Evolutionary conservation across 108 stramenopile genomes (phyloP).

Genomic region (Cylindrotheca closterium): DNA sequence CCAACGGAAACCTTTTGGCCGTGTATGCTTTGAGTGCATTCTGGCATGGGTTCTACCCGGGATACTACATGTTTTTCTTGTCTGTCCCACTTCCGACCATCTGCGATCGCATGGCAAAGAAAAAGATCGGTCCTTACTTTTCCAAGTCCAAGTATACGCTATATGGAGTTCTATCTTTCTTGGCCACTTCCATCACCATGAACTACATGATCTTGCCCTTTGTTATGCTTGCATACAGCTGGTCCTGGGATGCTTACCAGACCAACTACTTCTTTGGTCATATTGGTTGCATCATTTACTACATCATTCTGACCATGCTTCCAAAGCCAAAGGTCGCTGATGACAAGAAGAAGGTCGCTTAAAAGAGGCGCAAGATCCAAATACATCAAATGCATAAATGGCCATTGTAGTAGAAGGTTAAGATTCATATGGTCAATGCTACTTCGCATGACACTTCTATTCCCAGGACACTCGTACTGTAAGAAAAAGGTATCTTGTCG

Average conservation of each 20-base stretch:
- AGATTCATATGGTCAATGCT: too few relatives aligned
- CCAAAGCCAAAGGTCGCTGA: constrained; percentile 71
- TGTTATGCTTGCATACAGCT: constrained; percentile 65
- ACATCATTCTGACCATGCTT: constrained; percentile 50
- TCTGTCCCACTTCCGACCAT: constrained; percentile 81
- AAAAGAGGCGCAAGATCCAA: too few relatives aligned
- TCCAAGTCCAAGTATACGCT: constrained; percentile 63
- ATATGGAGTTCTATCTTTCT: constrained; percentile 67
- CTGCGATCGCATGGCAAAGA: constrained; percentile 84
- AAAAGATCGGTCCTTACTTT: constrained; percentile 84
- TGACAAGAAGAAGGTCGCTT: constrained; percentile 5
- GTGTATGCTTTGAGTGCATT: constrained; percentile 92
- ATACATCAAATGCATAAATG: too few relatives aligned
- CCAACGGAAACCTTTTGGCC: constrained; percentile 72
- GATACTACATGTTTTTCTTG: constrained; percentile 94
- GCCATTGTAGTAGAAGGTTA: too few relatives aligned
- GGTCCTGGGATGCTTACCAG: constrained; percentile 68
- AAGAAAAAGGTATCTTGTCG: too few relatives aligned
- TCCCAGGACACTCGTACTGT: too few relatives aligned
- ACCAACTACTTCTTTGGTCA: constrained; percentile 84
- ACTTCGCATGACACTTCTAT: too few relatives aligned
- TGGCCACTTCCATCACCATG: constrained; percentile 65
- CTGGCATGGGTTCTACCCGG: constrained; percentile 98
- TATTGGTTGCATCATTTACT: constrained; percentile 60
- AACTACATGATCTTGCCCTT: constrained; percentile 85